These are phyloP conservation scores for Orbilia brochopaga DNA, from an alignment of 2,329 filamentous ascomycete species.

Conservation along the genomic window DNA sequence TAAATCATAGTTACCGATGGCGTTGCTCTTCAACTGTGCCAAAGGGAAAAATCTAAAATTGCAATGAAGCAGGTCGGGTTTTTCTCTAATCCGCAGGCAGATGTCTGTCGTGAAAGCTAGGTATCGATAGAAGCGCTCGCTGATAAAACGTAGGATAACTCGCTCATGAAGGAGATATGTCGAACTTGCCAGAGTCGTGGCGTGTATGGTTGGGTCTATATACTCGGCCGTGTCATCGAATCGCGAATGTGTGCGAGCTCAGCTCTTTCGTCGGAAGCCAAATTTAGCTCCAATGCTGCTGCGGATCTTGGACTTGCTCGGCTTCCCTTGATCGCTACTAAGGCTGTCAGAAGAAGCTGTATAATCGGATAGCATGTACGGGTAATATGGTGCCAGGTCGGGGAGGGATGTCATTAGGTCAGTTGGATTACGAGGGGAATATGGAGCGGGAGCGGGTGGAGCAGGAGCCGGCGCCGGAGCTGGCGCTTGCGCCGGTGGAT, in stretches of 20 bases:
- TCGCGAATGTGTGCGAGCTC: background rate
- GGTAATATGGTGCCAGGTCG: background rate
- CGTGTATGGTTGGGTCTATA: background rate
- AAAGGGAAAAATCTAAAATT: background rate
- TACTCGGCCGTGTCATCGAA: background rate
- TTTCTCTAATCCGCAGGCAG: background rate
- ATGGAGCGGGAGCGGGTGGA: background rate
- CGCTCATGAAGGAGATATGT: background rate
- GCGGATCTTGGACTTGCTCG: slow-evolving; percentile 32
- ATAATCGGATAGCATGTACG: slow-evolving; percentile 16
- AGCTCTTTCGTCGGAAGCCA: slow-evolving; percentile 25
- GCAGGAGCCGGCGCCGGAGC: background rate
- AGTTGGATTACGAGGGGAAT: background rate
- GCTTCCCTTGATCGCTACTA: slow-evolving; percentile 18
- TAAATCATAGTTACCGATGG: slow-evolving; percentile 1
- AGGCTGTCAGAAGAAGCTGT: slow-evolving; percentile 44
- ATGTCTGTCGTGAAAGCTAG: background rate
- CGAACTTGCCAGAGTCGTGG: background rate
- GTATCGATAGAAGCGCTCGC: background rate
- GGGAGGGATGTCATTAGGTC: background rate
- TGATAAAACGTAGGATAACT: background rate
- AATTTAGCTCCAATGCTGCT: slow-evolving; percentile 40
- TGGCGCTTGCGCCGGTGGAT: background rate
- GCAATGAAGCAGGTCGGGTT: background rate
- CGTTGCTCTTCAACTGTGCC: background rate